A percentile compares a stretch with the other conserved stretches of the same genome.
phyloP scores from a whole-genome alignment of 2,329 filamentous ascomycete genomes.

The Blastomyces percursus region DNA sequence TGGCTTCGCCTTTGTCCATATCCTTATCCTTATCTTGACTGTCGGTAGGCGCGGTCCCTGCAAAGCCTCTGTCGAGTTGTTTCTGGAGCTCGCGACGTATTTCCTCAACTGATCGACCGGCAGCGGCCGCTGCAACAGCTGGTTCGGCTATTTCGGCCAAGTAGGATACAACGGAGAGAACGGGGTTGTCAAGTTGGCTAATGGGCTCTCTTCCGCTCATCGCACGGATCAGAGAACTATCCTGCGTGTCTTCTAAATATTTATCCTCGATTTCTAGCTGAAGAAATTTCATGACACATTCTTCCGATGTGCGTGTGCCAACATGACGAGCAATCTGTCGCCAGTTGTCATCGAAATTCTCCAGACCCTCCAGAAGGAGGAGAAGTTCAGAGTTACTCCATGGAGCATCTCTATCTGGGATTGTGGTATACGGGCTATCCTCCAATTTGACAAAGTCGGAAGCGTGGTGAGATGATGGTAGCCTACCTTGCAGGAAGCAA shows the following conservation, averaged over 20 bases:
- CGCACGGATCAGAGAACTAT: slow-evolving; percentile 54
- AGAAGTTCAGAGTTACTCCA: slow-evolving; percentile 88
- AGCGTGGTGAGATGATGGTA: slow-evolving; percentile 66
- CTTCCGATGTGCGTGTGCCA: slow-evolving; percentile 79
- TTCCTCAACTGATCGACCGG: slow-evolving; percentile 74
- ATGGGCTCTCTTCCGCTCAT: slow-evolving; percentile 77
- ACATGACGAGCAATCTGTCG: slow-evolving; percentile 85
- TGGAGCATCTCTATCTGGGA: slow-evolving; percentile 71
- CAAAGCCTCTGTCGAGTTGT: slow-evolving; percentile 56
- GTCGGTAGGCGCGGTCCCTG: slow-evolving; percentile 42
- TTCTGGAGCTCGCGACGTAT: slow-evolving; percentile 70
- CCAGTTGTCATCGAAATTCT: slow-evolving; percentile 95
- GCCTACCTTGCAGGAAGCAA: slow-evolving; percentile 75
- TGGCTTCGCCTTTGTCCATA: slow-evolving; percentile 38
- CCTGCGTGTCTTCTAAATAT: slow-evolving; percentile 70
- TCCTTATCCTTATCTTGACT: slow-evolving; percentile 44
- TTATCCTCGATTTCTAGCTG: slow-evolving; percentile 97
- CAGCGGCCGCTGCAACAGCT: slow-evolving; percentile 77
- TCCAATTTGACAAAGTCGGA: slow-evolving; percentile 82
- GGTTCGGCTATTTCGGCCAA: slow-evolving; percentile 85
- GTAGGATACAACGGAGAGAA: slow-evolving; percentile 93
- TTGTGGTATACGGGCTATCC: slow-evolving; percentile 67
- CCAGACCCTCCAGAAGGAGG: slow-evolving; percentile 79
- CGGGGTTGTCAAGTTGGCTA: slow-evolving; percentile 85
- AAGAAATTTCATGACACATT: slow-evolving; percentile 93